Conservation (phyloP, 108 stramenopile species). For the Ochromonas danica region DNA sequence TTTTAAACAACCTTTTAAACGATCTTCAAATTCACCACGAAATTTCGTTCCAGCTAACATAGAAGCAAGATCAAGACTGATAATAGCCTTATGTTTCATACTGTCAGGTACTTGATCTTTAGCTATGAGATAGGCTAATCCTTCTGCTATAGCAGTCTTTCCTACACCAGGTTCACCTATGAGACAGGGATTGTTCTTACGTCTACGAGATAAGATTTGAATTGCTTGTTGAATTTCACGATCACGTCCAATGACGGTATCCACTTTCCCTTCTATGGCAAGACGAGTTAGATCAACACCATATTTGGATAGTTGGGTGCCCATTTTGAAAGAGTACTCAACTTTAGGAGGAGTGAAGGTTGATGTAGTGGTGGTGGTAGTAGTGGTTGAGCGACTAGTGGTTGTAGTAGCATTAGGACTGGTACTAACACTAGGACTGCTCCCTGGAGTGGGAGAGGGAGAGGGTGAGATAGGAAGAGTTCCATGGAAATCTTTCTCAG, state of each 20-base stretch:
- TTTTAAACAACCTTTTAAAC: constrained; percentile 35
- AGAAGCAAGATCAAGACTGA: constrained; percentile 39
- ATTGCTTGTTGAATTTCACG: constrained; percentile 35
- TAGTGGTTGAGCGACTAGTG: no score
- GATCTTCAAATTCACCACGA: constrained; percentile 47
- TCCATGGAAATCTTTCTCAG: no score
- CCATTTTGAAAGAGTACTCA: no score
- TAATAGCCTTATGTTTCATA: constrained; percentile 35
- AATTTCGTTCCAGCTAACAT: constrained; percentile 45
- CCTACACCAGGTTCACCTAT: constrained; percentile 50
- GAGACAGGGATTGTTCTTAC: constrained; percentile 45
- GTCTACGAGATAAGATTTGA: constrained; percentile 39
- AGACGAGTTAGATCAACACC: constrained; percentile 38
- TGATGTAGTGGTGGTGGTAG: no score
- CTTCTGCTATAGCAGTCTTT: constrained; percentile 46
- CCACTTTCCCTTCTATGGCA: constrained; percentile 43
- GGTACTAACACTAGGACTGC: no score
- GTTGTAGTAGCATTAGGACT: no score
- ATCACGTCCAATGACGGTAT: constrained; percentile 47
- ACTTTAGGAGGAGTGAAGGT: no score
- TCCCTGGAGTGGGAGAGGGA: no score
- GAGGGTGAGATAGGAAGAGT: no score
- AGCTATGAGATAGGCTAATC: constrained; percentile 35
- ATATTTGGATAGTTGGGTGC: constrained; percentile 28
- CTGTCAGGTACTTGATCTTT: constrained; percentile 40